Base-by-base conservation (phyloP, 2,329 filamentous ascomycete genomes). In the Colletotrichum shisoi region DNA sequence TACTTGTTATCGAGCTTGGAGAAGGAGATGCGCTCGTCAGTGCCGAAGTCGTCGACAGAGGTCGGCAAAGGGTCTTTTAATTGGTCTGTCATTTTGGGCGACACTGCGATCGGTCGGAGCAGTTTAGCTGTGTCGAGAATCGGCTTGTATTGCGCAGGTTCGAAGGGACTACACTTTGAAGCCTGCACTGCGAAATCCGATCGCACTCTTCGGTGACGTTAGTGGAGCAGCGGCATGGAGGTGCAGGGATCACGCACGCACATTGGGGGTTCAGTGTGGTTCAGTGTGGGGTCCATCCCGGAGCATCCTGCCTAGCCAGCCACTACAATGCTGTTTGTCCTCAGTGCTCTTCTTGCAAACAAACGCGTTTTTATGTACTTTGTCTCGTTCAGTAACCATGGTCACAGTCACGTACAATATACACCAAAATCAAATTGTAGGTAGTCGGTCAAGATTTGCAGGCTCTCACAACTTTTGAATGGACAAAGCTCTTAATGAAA, bases 21-120 rank as follows among this genome's bases (percentile, higher is more conserved):
- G 80, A 90, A 96, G 6, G 92, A 94, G 74, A 97, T 91, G 72
- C 94, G 91, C 34, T 91, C 86, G 76, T 97, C 93, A 66, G 81
- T 81, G 73, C 90, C 89, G 76, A 96, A 96, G 54, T 91, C 85
- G 63, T 86, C 83, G 15, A 85, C 83, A 64, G 92, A 81, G 19
- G 82, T 87, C 24, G 87, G 87, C 63, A 89, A 87, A 12, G 79
- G 67, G 2, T 71, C 49, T 13, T 79, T 76, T 76, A 79, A 79
- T 45, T 60, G 61, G n/a, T 61, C 66, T 19, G 65, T 46, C 64
- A 66, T 69, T 13, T 45, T 51, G 45, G 34, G 13, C 15, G 15
- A n/a, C 17, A 1, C 15, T 15, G 7, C 7, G 46, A 19, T 17
- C n/a, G 7, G 15, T 27, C 15, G 37, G 40, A 45, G 12, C 1